Evolutionary conservation across 192 early-diverging fungal species (phyloP).

Genomic region (Haplosporangium gracile): DNA sequence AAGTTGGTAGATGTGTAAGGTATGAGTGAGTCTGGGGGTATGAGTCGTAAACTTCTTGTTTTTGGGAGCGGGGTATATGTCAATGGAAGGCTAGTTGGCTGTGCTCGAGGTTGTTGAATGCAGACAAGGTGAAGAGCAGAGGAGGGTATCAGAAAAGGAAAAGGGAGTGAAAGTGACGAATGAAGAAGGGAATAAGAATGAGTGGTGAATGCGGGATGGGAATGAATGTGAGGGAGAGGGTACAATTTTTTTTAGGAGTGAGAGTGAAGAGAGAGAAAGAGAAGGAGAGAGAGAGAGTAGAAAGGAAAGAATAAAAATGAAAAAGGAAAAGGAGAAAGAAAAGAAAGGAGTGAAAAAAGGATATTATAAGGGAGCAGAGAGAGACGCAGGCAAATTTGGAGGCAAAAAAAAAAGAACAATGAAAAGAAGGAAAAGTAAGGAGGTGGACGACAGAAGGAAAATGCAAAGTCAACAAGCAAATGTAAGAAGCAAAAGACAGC

Average conservation of each 20-base stretch:
- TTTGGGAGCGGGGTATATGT: neutral
- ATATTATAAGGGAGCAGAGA: neutral
- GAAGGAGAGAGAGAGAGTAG: neutral
- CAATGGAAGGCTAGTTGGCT: neutral
- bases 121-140: neutral
- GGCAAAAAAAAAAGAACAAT: neutral
- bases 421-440: neutral
- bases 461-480: neutral
- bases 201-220: neutral
- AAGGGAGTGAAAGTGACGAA: neutral
- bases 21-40: neutral
- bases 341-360: neutral
- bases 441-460: neutral
- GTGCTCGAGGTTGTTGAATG: neutral
- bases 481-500: too few relatives aligned
- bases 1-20: neutral
- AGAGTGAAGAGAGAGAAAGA: neutral
- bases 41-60: neutral
- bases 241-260: neutral
- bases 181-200: neutral
- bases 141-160: neutral
- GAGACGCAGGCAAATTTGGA: neutral
- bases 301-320: conserved; percentile 7
- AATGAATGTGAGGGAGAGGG: neutral
- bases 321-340: neutral